Evolutionary conservation across 2,329 filamentous ascomycete genomes (phyloP).

Genomic region (Diaporthe caulivora): DNA sequence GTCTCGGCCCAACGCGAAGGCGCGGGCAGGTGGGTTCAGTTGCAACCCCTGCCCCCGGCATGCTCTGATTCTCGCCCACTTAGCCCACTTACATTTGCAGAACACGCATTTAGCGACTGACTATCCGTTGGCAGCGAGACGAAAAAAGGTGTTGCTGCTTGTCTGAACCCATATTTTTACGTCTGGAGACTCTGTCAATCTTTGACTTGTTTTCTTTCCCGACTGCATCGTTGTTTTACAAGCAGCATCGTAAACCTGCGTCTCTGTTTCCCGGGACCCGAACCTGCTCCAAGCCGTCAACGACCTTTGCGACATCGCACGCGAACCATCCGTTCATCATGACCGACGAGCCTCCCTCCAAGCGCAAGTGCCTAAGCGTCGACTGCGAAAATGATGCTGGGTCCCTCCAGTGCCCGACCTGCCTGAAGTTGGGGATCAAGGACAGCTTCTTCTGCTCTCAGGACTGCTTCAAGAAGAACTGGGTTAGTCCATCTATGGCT

Average conservation of each 20-base stretch:
- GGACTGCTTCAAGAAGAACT: conserved; percentile 98
- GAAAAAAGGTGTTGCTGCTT: conserved; percentile 2
- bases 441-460: conserved; percentile 98
- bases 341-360: conserved; percentile 62
- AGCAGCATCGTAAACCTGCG: background rate
- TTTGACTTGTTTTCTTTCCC: background rate
- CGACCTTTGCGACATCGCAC: conserved; percentile 5
- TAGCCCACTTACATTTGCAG: conserved; percentile 25
- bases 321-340: conserved; percentile 50
- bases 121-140: conserved; percentile 10
- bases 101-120: conserved; percentile 20
- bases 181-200: background rate
- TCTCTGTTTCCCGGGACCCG: background rate
- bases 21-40: conserved; percentile 9
- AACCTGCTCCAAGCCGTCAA: background rate
- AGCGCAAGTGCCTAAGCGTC: conserved; percentile 81
- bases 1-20: conserved; percentile 16
- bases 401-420: conserved; percentile 92
- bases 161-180: conserved; percentile 4
- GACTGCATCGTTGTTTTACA: background rate
- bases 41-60: conserved; percentile 16
- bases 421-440: conserved; percentile 86
- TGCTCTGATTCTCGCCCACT: conserved; percentile 28
- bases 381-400: conserved; percentile 92
- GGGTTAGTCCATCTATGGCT: conserved; percentile 73